phyloP scores from a whole-genome alignment of 192 early-diverging fungal species.

The Glomus cerebriforme region DNA sequence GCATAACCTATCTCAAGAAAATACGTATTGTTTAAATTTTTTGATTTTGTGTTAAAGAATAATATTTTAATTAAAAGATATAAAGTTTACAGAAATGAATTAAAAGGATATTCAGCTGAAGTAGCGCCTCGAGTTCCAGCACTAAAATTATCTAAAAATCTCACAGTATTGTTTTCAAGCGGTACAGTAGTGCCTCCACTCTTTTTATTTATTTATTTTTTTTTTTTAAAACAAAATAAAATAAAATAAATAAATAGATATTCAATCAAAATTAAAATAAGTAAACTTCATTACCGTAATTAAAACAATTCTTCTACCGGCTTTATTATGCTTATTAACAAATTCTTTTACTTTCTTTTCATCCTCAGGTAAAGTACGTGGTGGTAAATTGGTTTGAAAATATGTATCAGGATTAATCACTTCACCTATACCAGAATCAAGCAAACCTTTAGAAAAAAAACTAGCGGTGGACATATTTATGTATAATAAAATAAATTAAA shows the following conservation, averaged over 20 bases:
- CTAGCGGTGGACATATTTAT: not conserved
- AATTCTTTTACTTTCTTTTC: constrained; percentile 61
- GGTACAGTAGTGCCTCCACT: constrained; percentile 97
- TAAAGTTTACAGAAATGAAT: not conserved
- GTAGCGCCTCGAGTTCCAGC: constrained; percentile 93
- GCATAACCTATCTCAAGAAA: constrained; percentile 87
- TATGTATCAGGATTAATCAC: constrained; percentile 74
- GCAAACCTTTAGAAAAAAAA: not conserved
- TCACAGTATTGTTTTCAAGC: constrained; percentile 92
- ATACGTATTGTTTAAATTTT: constrained; percentile 39
- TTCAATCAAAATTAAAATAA: not conserved
- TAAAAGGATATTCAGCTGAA: constrained; percentile 78
- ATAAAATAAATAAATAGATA: not conserved
- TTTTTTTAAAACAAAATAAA: not conserved
- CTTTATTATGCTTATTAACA: constrained; percentile 52
- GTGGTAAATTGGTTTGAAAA: constrained; percentile 71
- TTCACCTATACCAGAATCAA: constrained; percentile 17
- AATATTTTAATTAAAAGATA: not conserved
- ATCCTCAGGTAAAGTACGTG: constrained; percentile 60
- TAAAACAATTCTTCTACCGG: constrained; percentile 74
- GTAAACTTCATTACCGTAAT: constrained; percentile 65
- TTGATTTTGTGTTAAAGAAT: not conserved
- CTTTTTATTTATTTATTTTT: constrained; percentile 36
- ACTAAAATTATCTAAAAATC: constrained; percentile 99
- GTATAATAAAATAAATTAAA: not conserved